Evolutionary conservation across 2,329 filamentous ascomycete species (phyloP).

Genomic region (Graphiopsis chlorocephala): DNA sequence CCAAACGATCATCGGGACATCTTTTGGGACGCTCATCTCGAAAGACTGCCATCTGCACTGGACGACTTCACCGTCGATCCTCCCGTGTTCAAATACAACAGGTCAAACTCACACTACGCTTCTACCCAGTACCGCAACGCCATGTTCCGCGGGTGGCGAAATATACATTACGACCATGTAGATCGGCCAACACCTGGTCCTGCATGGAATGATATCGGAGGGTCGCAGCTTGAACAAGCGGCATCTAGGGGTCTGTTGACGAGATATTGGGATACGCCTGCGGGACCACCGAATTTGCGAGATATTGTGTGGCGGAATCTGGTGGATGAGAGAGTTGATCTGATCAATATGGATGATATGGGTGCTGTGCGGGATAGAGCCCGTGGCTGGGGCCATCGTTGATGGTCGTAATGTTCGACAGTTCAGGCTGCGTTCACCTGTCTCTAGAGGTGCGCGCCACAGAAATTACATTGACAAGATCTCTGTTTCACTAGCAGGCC

Average conservation of each 20-base stretch:
- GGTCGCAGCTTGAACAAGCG: background rate
- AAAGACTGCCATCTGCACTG: background rate
- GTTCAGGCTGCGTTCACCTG: background rate
- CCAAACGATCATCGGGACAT: background rate
- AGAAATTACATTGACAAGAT: background rate
- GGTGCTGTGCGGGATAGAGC: slow-evolving; percentile 35
- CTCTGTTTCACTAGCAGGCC: background rate
- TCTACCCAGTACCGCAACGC: slow-evolving; percentile 11
- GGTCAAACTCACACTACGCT: slow-evolving; percentile 14
- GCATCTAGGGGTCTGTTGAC: slow-evolving; percentile 51
- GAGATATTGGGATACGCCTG: slow-evolving; percentile 60
- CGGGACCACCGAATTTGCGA: slow-evolving; percentile 55
- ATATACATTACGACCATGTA: background rate
- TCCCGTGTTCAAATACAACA: slow-evolving; percentile 15
- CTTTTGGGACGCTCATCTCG: background rate
- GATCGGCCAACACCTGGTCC: background rate
- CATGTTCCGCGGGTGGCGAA: background rate
- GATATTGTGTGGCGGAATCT: slow-evolving; percentile 58
- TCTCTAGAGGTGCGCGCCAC: background rate
- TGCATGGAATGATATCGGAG: background rate
- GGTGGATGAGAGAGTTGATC: slow-evolving; percentile 55
- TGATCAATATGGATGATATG: slow-evolving; percentile 63
- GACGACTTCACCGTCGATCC: background rate
- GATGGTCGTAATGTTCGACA: background rate
- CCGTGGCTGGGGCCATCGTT: background rate